phyloP scores from a whole-genome alignment of 306 rosid species.

The Adenanthera pavonina region DNA sequence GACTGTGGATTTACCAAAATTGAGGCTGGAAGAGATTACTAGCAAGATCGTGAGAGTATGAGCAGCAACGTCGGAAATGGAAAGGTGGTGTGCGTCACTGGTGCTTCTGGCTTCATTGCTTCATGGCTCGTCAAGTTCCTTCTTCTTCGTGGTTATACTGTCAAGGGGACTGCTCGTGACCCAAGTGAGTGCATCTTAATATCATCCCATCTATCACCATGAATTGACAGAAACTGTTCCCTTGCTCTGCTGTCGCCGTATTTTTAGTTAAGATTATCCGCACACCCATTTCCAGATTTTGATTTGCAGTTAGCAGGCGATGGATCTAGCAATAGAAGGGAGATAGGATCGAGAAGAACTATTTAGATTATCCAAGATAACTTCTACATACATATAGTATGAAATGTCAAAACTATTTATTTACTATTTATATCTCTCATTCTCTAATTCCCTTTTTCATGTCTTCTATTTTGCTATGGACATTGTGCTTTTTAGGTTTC shows the following conservation, averaged over 20 bases:
- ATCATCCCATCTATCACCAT: not conserved
- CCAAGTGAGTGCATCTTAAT: not conserved
- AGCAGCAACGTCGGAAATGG: not conserved
- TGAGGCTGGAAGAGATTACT: not conserved
- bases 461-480: not conserved
- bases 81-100: not conserved
- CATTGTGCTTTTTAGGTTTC: not conserved
- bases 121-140: slow-evolving; percentile 13
- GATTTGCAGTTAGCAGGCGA: not conserved
- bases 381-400: not conserved
- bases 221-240: not conserved
- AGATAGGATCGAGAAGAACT: not conserved
- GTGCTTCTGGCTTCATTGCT: not conserved
- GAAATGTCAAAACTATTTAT: not conserved
- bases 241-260: not conserved
- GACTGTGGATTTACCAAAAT: not conserved
- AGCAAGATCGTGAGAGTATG: not conserved
- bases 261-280: not conserved
- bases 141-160: not conserved
- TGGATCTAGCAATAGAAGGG: not conserved
- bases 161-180: not conserved
- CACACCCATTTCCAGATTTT: not conserved
- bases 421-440: not conserved
- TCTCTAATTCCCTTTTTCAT: not conserved
- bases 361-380: not conserved